Percentiles rank a stretch among this genome's conserved stretches.
Conservation (phyloP, 768 basidiomycete species). For the Pulveroboletus sp. region DNA sequence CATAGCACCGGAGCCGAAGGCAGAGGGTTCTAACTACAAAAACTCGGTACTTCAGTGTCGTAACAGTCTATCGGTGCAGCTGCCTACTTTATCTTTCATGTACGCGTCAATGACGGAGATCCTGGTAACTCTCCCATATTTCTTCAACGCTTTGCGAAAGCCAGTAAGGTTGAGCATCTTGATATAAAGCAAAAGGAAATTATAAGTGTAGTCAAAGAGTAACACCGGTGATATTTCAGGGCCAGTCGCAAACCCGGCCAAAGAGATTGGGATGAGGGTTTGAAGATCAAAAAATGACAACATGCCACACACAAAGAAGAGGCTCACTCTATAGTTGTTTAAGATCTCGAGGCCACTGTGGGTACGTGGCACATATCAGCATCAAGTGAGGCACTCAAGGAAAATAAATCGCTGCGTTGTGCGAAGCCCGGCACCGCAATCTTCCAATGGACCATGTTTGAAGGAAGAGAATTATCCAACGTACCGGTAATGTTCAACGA, state of each 20-base stretch:
- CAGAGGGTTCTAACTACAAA: constrained; percentile 58
- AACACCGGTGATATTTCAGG: background rate
- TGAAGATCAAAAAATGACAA: background rate
- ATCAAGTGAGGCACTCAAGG: background rate
- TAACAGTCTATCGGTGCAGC: background rate
- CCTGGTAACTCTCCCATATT: constrained; percentile 77
- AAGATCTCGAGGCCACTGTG: constrained; percentile 73
- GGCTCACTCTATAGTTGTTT: constrained; percentile 79
- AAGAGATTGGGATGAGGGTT: background rate
- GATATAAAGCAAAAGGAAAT: background rate
- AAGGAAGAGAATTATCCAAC: constrained; percentile 5
- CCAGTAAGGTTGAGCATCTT: constrained; percentile 87
- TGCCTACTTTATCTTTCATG: constrained; percentile 66
- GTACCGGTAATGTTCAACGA: constrained; percentile 78
- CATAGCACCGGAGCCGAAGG: constrained; percentile 58
- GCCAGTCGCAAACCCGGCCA: background rate
- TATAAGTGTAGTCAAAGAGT: background rate
- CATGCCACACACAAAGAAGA: background rate
- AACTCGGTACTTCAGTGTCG: background rate
- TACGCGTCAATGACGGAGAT: constrained; percentile 72
- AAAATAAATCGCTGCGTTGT: background rate
- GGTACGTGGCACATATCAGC: constrained; percentile 8
- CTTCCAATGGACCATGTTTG: background rate
- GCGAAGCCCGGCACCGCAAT: background rate
- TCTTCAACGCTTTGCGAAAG: constrained; percentile 81